Evolutionary conservation across 129 eudicot species (phyloP), one percentile per base, ranked within the genome.

Genomic region (Mikania micrantha): DNA sequence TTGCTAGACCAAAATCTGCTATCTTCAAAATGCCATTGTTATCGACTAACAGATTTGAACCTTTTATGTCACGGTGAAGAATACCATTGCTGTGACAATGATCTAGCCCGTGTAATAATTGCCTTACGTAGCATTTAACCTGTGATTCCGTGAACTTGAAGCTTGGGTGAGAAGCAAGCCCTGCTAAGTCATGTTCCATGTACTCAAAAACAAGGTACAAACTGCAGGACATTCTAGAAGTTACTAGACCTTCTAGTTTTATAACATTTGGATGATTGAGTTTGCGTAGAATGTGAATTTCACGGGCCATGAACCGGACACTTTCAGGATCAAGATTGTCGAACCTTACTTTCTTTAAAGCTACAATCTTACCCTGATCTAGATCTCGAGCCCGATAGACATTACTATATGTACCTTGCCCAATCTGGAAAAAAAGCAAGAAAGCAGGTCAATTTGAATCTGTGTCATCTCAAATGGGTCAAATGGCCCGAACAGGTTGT

Each of bases 271-370:
- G 96, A 78, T 92, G 96, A 64, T 92, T 73, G 57, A 92, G 90
- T 66, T 87, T 69, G 4, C 95, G 91, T 28, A 92, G 75, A 25
- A 92, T 82, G 81, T 75, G 84, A 65, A 92, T 86, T 73, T 92
- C 98, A 53, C 96, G 82, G 13, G 98, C 96, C 92, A 88, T 92
- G 66, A 92, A 92, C 34, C 87, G 91, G 34, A 92, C 91, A 75
- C 91, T 92, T 68, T 84, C 92, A 38, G 98, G 95, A 57, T 88
- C 95, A 45, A 88, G 62, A 81, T 86, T 84, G 72, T 86, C 91
- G 47, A 92, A 88, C 69, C 95, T 68, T 7, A 92, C 91, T 81
- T 86, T 88, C 72, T 92, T 92, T 72, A 92, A 75, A 67, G 98
- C 98, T 69, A 92, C 98, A 72, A 92, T 82, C 45, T 88, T 92